Base-by-base conservation (phyloP, 1,139 yeast genomes). In the Pichia cactophila region DNA sequence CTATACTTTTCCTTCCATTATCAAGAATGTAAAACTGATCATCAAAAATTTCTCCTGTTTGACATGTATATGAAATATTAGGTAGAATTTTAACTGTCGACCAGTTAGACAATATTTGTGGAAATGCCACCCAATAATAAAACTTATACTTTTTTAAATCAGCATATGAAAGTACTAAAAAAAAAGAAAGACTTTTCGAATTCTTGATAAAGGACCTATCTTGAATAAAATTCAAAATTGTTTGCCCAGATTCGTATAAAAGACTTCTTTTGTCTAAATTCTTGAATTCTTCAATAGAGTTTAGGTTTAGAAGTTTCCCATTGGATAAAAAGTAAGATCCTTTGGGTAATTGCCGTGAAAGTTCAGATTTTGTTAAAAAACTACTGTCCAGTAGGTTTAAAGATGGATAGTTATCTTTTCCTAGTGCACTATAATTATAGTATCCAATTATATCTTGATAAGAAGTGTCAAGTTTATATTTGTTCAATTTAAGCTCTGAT, bases 41-140 rank as follows among this genome's bases (percentile, higher is more conserved):
- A 3, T 51, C 28, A 42, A 44, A 51, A 1, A 48, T 5, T 47
- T 45, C 4, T 51, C 44, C n/a, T 55, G 36, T 56, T 58, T 58
- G 2, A 46, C 36, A 38, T 0, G 49, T 48, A 9, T 61, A 54
- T 0, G 44, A 52, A 5, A 56, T 46, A 3, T 45, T 47, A 4
- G 44, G 23, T 7, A 41, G 29, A 3, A 29, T 20, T 1, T 51
- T 38, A 12, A 41, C 49, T n/a, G 55, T 52, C 14, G 36, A 54
- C 84, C 80, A 78, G 26, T 64, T 66, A 9, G 78, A 69, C 37
- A 71, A 69, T 23, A 87, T 66, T 0, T 78, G 70, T 0, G 97
- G 97, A 56, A 80, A 81, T 7, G 90, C 86, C 57, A 86, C 76
- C 98, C 98, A 92, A 66, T 90, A 90, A 60, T 78, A 85, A 62